phyloP scores from a whole-genome alignment of 805 yeast species.

The Starmerella khaoyaiensis region DNA sequence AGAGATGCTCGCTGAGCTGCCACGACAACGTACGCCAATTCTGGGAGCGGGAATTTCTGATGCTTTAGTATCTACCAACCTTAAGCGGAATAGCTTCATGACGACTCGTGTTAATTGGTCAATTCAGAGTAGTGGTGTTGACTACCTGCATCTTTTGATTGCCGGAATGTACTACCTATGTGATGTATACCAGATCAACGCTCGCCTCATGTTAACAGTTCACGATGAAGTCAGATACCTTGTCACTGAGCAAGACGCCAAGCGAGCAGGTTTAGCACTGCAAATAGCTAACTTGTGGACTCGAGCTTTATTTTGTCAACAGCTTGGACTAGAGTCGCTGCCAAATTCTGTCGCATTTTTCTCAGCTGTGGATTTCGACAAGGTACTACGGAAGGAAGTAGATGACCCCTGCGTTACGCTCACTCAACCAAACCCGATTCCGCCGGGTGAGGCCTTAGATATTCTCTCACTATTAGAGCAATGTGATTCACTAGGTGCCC shows the following conservation, averaged over 20 bases:
- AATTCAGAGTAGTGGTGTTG: slow-evolving; percentile 96
- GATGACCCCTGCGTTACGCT: slow-evolving; percentile 84
- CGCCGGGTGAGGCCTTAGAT: slow-evolving; percentile 66
- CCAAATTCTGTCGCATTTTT: slow-evolving; percentile 96
- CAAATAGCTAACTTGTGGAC: slow-evolving; percentile 94
- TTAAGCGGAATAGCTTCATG: slow-evolving; percentile 49
- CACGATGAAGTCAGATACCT: slow-evolving; percentile 89
- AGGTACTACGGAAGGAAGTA: slow-evolving; percentile 84
- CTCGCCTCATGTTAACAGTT: slow-evolving; percentile 72
- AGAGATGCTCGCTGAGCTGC: slow-evolving; percentile 74
- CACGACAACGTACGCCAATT: slow-evolving; percentile 75
- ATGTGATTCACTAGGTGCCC: slow-evolving; percentile 19
- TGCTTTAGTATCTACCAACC: slow-evolving; percentile 55
- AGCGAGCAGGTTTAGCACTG: slow-evolving; percentile 64
- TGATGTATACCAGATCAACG: slow-evolving; percentile 50
- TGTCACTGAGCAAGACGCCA: slow-evolving; percentile 58
- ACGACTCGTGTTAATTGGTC: slow-evolving; percentile 96
- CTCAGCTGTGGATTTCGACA: slow-evolving; percentile 84
- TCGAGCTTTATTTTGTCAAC: slow-evolving; percentile 86
- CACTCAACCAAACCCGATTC: slow-evolving; percentile 56
- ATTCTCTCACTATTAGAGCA: slow-evolving; percentile 38
- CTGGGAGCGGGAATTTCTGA: slow-evolving; percentile 86
- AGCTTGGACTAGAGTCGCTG: slow-evolving; percentile 71
- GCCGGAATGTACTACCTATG: slow-evolving; percentile 77
- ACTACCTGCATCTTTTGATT: slow-evolving; percentile 73